These are phyloP conservation scores for Russula sp. DNA, from an alignment of 768 basidiomycete species.

Conservation along the genomic window DNA sequence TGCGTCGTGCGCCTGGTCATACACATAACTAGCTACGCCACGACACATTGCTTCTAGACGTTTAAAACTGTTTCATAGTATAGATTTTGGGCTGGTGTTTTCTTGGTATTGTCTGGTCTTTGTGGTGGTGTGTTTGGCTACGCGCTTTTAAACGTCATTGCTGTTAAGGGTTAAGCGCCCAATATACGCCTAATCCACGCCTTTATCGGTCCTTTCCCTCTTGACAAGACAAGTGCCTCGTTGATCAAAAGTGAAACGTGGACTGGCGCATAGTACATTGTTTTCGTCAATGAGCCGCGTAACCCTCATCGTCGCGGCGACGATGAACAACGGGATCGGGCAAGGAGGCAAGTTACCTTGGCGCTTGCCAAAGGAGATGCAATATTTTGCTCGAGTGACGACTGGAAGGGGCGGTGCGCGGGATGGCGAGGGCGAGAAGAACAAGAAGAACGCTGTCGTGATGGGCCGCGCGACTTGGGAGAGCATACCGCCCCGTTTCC, in stretches of 20 bases:
- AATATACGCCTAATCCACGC: background rate
- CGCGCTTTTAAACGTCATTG: too few relatives aligned
- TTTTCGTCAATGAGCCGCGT: slow-evolving; percentile 10
- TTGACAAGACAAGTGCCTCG: background rate
- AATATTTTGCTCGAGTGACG: slow-evolving; percentile 85
- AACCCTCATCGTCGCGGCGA: slow-evolving; percentile 93
- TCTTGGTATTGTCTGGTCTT: too few relatives aligned
- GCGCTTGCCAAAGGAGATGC: slow-evolving; percentile 83
- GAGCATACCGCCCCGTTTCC: slow-evolving; percentile 80
- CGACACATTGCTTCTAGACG: too few relatives aligned
- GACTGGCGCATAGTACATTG: background rate
- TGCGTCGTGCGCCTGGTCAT: background rate
- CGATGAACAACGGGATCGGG: slow-evolving; percentile 83
- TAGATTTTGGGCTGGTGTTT: too few relatives aligned
- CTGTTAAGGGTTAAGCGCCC: too few relatives aligned
- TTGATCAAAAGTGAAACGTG: background rate
- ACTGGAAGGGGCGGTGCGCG: slow-evolving; percentile 46
- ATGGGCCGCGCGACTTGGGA: slow-evolving; percentile 99
- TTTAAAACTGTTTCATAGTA: too few relatives aligned
- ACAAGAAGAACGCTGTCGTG: slow-evolving; percentile 63
- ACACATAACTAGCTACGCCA: background rate
- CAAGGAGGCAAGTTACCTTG: slow-evolving; percentile 73
- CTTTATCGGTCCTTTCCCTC: background rate
- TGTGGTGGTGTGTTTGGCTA: too few relatives aligned
- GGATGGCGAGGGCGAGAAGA: background rate